These are phyloP conservation scores for Populus tremula DNA, from an alignment of 345 rosid species.

Conservation along the genomic window DNA sequence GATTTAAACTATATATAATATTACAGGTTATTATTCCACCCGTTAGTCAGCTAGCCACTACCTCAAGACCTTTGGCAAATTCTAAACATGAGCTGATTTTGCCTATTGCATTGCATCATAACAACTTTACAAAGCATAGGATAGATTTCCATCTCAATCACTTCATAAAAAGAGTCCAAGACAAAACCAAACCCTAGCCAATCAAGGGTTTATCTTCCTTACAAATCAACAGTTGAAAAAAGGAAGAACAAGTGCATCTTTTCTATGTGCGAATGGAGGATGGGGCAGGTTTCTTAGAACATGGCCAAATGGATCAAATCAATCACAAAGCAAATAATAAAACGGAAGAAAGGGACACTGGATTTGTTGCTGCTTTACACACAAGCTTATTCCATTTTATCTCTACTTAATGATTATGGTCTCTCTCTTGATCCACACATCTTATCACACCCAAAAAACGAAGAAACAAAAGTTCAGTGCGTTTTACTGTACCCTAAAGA, in stretches of 20 bases:
- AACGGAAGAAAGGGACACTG: slow-evolving; percentile 5
- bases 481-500: background rate
- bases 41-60: background rate
- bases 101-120: background rate
- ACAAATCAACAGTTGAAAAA: background rate
- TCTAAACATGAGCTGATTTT: background rate
- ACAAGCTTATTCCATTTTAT: slow-evolving; percentile 18
- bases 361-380: slow-evolving; percentile 18
- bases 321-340: slow-evolving; percentile 3
- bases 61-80: too few species aligned
- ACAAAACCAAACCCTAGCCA: background rate
- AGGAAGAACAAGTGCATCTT: background rate
- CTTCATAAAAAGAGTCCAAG: background rate
- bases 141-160: background rate
- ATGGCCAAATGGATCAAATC: slow-evolving; percentile 7
- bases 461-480: background rate
- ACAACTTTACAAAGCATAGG: background rate
- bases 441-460: background rate
- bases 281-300: background rate
- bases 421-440: slow-evolving; percentile 7
- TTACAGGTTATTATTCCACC: background rate
- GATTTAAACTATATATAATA: too few species aligned
- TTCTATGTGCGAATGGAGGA: background rate
- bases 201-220: background rate
- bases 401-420: slow-evolving; percentile 4